Evolutionary conservation across 305 asterid genomes (phyloP).

Genomic region (Ajuga reptans): DNA sequence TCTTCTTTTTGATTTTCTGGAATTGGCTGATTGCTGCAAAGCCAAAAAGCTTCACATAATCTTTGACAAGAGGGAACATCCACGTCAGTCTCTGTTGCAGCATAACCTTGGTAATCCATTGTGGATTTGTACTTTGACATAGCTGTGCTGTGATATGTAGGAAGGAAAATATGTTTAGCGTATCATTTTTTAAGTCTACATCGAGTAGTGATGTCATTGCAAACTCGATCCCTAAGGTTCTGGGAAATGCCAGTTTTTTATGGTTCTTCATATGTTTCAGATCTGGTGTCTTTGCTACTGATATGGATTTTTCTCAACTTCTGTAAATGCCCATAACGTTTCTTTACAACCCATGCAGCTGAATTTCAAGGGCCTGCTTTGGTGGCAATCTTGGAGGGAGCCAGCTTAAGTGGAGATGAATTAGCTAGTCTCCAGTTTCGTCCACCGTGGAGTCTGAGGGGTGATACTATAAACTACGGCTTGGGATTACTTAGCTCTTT

Average conservation of each 20-base stretch:
- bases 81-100: slow-evolving; percentile 81
- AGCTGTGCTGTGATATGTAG: slow-evolving; percentile 13
- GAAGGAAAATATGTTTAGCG: slow-evolving; percentile 8
- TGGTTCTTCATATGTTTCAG: not conserved
- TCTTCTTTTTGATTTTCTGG: slow-evolving; percentile 85
- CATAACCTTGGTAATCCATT: slow-evolving; percentile 78
- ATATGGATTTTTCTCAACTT: slow-evolving; percentile 14
- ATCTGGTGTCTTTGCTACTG: slow-evolving; percentile 14
- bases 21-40: slow-evolving; percentile 97
- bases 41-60: slow-evolving; percentile 81
- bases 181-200: not conserved
- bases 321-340: slow-evolving; percentile 22
- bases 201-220: slow-evolving; percentile 3
- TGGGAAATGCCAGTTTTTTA: slow-evolving; percentile 16
- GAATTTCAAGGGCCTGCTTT: slow-evolving; percentile 97
- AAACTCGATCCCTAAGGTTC: not conserved
- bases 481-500: slow-evolving; percentile 89
- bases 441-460: slow-evolving; percentile 92
- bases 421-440: slow-evolving; percentile 78
- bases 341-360: slow-evolving; percentile 49
- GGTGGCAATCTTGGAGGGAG: slow-evolving; percentile 79
- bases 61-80: slow-evolving; percentile 90
- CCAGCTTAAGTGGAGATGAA: slow-evolving; percentile 85
- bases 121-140: slow-evolving; percentile 17
- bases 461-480: slow-evolving; percentile 82